Conservation (phyloP, 225 moss, liverwort and hornwort genomes). For the Marchantia paleacea region DNA sequence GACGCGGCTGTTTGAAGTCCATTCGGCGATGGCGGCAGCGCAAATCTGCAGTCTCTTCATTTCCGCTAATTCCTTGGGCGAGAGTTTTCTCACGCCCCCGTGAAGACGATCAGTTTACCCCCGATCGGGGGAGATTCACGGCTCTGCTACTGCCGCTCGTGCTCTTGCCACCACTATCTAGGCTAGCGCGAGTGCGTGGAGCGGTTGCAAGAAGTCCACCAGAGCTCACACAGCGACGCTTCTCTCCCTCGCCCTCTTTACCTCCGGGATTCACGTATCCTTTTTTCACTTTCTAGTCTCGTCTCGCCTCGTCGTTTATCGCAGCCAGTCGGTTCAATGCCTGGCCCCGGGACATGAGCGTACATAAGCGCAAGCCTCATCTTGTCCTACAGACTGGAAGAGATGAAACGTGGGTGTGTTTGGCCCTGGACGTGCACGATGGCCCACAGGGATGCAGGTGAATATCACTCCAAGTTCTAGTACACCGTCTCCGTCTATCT, state of each 20-base stretch:
- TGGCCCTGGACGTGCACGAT: neutral
- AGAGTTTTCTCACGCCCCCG: neutral
- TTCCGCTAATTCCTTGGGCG: neutral
- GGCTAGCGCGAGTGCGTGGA: neutral
- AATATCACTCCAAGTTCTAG: neutral
- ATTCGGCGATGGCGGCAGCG: constrained; percentile 21
- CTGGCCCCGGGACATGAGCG: too few species aligned
- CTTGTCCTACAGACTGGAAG: neutral
- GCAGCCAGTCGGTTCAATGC: too few species aligned
- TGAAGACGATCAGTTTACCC: neutral
- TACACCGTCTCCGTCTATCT: neutral
- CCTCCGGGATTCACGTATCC: too few species aligned
- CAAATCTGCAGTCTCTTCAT: neutral
- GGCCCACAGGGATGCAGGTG: constrained; percentile 7
- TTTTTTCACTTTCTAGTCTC: too few species aligned
- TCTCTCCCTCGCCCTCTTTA: too few species aligned
- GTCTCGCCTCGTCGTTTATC: too few species aligned
- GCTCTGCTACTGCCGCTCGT: neutral
- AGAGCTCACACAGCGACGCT: neutral
- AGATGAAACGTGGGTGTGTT: neutral
- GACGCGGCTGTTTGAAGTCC: constrained; percentile 24
- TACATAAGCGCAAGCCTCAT: too few species aligned
- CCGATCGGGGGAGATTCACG: neutral
- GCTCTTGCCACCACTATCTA: neutral
- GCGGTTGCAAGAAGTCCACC: constrained; percentile 8